Percentiles rank a stretch among this genome's conserved stretches.
Evolutionary conservation across 2,329 filamentous ascomycete genomes (phyloP).

Genomic region (Pleoardoris graminearum): DNA sequence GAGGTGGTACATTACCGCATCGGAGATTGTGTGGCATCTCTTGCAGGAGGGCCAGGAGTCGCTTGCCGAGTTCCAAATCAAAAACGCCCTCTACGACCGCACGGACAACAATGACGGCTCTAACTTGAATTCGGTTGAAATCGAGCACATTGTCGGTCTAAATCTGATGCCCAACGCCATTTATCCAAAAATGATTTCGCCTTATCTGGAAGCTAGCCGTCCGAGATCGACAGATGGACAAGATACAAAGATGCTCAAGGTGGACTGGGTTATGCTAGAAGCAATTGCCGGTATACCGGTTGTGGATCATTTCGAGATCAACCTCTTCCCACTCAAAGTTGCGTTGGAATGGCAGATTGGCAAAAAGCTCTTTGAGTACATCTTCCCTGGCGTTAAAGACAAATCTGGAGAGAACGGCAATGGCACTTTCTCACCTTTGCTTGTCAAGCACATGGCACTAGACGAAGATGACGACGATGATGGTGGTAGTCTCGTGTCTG

Average conservation of each 20-base stretch:
- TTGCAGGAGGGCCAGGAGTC: constrained; percentile 85
- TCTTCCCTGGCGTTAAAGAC: constrained; percentile 81
- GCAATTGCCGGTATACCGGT: constrained; percentile 97
- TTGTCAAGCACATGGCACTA: constrained; percentile 57
- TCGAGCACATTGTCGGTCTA: constrained; percentile 83
- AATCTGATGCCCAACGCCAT: constrained; percentile 89
- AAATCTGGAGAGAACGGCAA: constrained; percentile 45
- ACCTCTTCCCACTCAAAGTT: constrained; percentile 88
- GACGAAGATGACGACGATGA: constrained; percentile 54
- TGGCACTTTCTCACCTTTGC: constrained; percentile 65
- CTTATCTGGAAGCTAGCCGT: constrained; percentile 71
- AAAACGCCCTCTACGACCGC: constrained; percentile 88
- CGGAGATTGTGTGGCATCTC: constrained; percentile 96
- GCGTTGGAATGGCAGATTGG: constrained; percentile 92
- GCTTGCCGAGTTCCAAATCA: constrained; percentile 88
- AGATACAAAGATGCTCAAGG: constrained; percentile 81
- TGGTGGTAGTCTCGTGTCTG: constrained; percentile 37
- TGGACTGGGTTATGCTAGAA: constrained; percentile 98
- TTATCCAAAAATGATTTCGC: constrained; percentile 94
- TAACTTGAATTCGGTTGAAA: constrained; percentile 87
- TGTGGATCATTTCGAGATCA: constrained; percentile 95
- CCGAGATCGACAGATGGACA: constrained; percentile 55
- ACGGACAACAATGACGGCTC: constrained; percentile 97
- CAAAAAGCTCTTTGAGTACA: constrained; percentile 93
- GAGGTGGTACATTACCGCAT: constrained; percentile 90